Percentiles rank a stretch among this genome's conserved stretches.
These are phyloP conservation scores for Lomentospora prolificans DNA, from an alignment of 2,329 filamentous ascomycete species.

Conservation along the genomic window DNA sequence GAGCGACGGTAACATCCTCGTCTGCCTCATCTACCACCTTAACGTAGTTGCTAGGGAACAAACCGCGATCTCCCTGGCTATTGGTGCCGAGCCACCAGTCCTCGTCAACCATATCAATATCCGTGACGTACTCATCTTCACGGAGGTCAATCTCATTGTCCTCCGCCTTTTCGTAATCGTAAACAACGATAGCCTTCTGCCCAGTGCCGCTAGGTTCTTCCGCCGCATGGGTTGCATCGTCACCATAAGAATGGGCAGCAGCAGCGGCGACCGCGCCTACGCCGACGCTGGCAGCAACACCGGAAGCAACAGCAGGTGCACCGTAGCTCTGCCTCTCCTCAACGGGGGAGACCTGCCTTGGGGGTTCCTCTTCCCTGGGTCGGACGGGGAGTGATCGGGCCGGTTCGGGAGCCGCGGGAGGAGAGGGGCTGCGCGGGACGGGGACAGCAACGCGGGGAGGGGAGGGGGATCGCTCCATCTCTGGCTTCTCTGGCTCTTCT, in stretches of 20 bases:
- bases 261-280: slow-evolving; percentile 1
- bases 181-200: slow-evolving; percentile 70
- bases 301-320: slow-evolving; percentile 5
- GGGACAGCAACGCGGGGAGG: slow-evolving; percentile 83
- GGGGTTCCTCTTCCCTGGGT: slow-evolving; percentile 9
- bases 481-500: slow-evolving; percentile 47
- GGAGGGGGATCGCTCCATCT: slow-evolving; percentile 53
- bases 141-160: slow-evolving; percentile 90
- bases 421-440: slow-evolving; percentile 49
- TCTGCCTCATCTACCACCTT: slow-evolving; percentile 63
- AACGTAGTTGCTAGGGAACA: slow-evolving; percentile 97
- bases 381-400: slow-evolving; percentile 7
- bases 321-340: slow-evolving; percentile 7
- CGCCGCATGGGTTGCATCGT: neutral
- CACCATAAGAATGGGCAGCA: slow-evolving; percentile 6
- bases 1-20: slow-evolving; percentile 19
- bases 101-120: slow-evolving; percentile 95
- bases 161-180: slow-evolving; percentile 96
- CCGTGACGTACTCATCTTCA: slow-evolving; percentile 79
- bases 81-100: slow-evolving; percentile 99
- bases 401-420: slow-evolving; percentile 9
- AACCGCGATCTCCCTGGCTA: slow-evolving; percentile 67
- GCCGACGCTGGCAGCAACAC: slow-evolving; percentile 3
- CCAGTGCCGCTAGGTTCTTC: slow-evolving; percentile 33
- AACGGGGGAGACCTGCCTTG: slow-evolving; percentile 2